Base-by-base conservation (phyloP, 805 yeast genomes). In the Sugiyamaella valdiviana region DNA sequence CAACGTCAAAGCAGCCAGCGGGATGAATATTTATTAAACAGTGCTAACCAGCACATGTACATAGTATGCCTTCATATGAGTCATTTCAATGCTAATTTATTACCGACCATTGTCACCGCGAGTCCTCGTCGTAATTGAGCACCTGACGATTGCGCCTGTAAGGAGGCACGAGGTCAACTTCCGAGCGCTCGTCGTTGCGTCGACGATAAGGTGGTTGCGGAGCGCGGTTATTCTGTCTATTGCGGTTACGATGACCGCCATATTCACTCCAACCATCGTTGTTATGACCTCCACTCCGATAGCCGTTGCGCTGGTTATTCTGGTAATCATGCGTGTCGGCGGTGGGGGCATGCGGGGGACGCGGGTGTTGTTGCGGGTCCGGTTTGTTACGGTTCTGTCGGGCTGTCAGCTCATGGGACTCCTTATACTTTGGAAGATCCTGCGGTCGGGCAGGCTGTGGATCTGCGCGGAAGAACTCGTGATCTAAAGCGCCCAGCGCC, bases 361-460 rank as follows among this genome's bases (percentile, higher is more conserved):
- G 44, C 14, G 48, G 55, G 16, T 16, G 49, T 23, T 19, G 38
- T 7, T 24, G 36, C n/a, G 23, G 45, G 19, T 42, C 38, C 5
- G 39, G 48, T 14, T 44, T 22, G 24, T 53, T 40, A 4, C 45
- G 42, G 6, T 29, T 51, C 35, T 41, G 42, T 16, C 45, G 58
- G 15, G 63, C 63, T 39, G 88, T 96, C 21, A 89, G 76, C 64
- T 91, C 98, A 63, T 93, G 97, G 52, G 95, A 79, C 54, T 90
- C 95, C 55, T 84, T 90, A 55, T 83, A 84, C 23, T 74, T 75
- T 2, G 88, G 84, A n/a, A 89, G 67, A 16, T 75, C 77, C 5
- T 60, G 59, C 0, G 80, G 78, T 12, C 56, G 44, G 36, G 80
- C 71, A 0, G 96, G 88, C 19, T 75, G 54, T 0, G 97, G 97